These are phyloP conservation scores for Panaeolus cyanescens DNA, from an alignment of 768 basidiomycete genomes.

Conservation along the genomic window DNA sequence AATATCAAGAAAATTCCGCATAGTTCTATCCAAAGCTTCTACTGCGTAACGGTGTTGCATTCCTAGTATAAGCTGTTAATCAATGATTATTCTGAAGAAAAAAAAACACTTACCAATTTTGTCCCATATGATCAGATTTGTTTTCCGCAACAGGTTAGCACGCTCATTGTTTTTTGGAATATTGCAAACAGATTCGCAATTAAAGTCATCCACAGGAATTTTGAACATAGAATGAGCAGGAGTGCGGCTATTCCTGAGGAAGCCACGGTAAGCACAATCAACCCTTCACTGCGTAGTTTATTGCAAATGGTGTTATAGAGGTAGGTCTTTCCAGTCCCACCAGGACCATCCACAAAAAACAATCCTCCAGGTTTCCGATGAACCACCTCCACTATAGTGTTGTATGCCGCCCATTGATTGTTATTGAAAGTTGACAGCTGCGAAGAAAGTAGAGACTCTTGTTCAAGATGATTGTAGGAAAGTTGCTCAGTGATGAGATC, in stretches of 20 bases:
- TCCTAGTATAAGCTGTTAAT: too few species aligned
- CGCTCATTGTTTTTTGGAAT: conserved; percentile 32
- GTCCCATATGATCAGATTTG: conserved; percentile 43
- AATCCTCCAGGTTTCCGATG: conserved; percentile 14
- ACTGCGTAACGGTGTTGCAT: conserved; percentile 36
- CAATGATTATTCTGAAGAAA: too few species aligned
- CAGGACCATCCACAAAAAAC: conserved; percentile 47
- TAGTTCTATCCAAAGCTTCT: conserved; percentile 42
- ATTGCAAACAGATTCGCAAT: too few species aligned
- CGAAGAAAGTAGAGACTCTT: neutral
- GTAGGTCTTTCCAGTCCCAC: conserved; percentile 49
- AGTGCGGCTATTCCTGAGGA: conserved; percentile 53
- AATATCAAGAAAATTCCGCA: conserved; percentile 28
- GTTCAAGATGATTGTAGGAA: conserved; percentile 22
- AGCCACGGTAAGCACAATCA: conserved; percentile 47
- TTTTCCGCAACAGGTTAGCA: conserved; percentile 29
- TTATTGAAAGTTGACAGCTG: neutral
- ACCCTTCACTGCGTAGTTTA: conserved; percentile 21
- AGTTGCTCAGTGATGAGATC: conserved; percentile 33
- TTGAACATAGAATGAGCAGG: conserved; percentile 46
- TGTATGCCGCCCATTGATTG: conserved; percentile 7
- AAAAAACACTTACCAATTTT: too few species aligned
- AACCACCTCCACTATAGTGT: conserved; percentile 25
- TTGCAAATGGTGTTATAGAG: conserved; percentile 37
- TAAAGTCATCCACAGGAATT: conserved; percentile 42